These are phyloP conservation scores for Fusarium fujikuroi DNA, from an alignment of 2,329 filamentous ascomycete genomes.

Conservation along the genomic window DNA sequence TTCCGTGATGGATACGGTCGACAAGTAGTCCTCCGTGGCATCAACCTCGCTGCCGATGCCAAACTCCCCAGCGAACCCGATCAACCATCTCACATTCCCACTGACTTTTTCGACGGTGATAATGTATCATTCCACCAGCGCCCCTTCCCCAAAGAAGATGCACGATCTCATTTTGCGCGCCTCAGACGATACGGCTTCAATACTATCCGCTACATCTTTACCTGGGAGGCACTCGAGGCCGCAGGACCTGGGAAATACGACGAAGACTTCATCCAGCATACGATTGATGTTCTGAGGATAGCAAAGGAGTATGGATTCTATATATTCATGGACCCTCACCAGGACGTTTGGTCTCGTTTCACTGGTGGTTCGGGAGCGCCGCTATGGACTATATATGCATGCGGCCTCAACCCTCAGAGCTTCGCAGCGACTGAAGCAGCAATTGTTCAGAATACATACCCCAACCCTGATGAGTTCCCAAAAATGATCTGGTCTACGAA, in stretches of 20 bases:
- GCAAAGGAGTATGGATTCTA: constrained; percentile 94
- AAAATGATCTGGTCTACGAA: constrained; percentile 99
- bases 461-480: constrained; percentile 84
- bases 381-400: constrained; percentile 97
- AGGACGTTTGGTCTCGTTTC: constrained; percentile 98
- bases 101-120: constrained; percentile 92
- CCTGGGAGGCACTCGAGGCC: constrained; percentile 98
- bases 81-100: constrained; percentile 79
- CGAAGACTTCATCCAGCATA: constrained; percentile 92
- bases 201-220: constrained; percentile 95
- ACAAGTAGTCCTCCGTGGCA: constrained; percentile 89
- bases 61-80: constrained; percentile 88
- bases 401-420: constrained; percentile 85
- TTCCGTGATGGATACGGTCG: constrained; percentile 86
- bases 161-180: constrained; percentile 85
- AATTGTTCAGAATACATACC: constrained; percentile 93
- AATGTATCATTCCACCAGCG: constrained; percentile 87
- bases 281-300: constrained; percentile 82
- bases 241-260: constrained; percentile 92
- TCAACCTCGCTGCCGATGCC: constrained; percentile 91
- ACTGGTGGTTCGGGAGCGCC: constrained; percentile 95
- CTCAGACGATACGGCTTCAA: constrained; percentile 94
- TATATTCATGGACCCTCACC: constrained; percentile 98
- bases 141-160: constrained; percentile 85
- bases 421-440: constrained; percentile 91